Evolutionary conservation across 2,329 filamentous ascomycete species (phyloP), one percentile per base, ranked within the genome.

Genomic region (Raffaelea arxii): DNA sequence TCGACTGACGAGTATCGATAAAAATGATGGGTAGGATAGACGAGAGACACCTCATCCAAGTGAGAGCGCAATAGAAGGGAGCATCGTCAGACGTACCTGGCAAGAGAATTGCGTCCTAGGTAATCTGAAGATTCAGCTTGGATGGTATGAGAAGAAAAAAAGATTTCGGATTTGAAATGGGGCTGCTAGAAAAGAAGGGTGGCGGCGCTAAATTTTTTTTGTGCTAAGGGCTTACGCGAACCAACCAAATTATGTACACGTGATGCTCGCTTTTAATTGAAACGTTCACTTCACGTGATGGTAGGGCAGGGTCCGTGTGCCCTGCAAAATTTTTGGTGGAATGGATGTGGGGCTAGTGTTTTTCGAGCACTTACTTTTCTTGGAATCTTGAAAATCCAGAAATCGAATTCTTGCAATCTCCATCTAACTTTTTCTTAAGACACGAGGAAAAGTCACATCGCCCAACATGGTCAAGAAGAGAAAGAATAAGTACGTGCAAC

Each of bases 401-500:
- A 22, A 42, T 41, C 44, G 39, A 46, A 18, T 44, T 36, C 32
- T 44, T 40, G 32, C 24, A 30, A 44, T 39, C 45, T 44, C 25
- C 44, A 41, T 25, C 25, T 39, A 44, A 47, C 46, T 43, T 32
- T 48, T 50, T 43, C 24, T 38, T 21, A 25, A 21, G 37, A 41
- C 25, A 18, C 21, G 24, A 38, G 22, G 44, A 46, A 18, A 21
- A 10, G 44, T 21, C 43, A 38, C 51, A 49, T 44, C 50, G 54
- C 49, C n/a, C 48, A 55, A 55, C 48, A 57, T 57, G 55, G 53
- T 55, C 35, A 57, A 57, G 54, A 57, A 59, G 57, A 59, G 58
- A 58, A 59, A 59, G 58, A 58, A 69, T 70, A 82, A 82, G 75
- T 78, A 71, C 62, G 72, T 53, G 46, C 50, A 49, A 7, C 23